A percentile compares a stretch with the other conserved stretches of the same genome.
Evolutionary conservation across 192 early-diverging fungal genomes (phyloP).

Genomic region (Backusella mclennaniae): DNA sequence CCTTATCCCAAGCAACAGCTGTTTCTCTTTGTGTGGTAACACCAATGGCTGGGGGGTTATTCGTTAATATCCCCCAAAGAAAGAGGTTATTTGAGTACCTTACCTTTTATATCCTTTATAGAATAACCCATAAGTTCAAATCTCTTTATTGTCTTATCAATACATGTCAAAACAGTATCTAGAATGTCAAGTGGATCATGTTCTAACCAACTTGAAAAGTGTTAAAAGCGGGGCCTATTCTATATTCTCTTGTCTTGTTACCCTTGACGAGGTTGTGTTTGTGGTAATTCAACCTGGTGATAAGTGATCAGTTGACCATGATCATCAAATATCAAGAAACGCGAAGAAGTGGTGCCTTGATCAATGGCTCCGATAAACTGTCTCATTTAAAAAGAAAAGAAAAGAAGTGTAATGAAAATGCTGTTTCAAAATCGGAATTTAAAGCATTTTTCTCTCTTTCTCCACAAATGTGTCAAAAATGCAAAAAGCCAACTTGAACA

Average conservation of each 20-base stretch:
- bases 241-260: conserved; percentile 18
- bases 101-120: conserved; percentile 42
- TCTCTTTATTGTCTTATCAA: conserved; percentile 60
- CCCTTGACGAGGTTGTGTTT: conserved; percentile 73
- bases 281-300: conserved; percentile 78
- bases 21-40: conserved; percentile 97
- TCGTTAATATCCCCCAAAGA: not conserved
- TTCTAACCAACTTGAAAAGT: conserved; percentile 72
- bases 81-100: no score
- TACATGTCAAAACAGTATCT: conserved; percentile 65
- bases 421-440: no score
- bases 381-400: conserved; percentile 22
- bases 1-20: conserved; percentile 82
- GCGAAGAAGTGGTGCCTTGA: conserved; percentile 89
- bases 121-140: conserved; percentile 61
- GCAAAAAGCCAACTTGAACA: no score
- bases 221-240: no score
- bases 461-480: no score
- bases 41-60: conserved; percentile 47
- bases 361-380: conserved; percentile 81
- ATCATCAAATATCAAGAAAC: conserved; percentile 89
- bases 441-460: no score
- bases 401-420: not conserved
- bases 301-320: conserved; percentile 64
- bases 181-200: conserved; percentile 81